Percentiles rank a stretch among this genome's conserved stretches.
Evolutionary conservation across 192 early-diverging fungal species (phyloP).

Genomic region (Anaeromyces robustus): DNA sequence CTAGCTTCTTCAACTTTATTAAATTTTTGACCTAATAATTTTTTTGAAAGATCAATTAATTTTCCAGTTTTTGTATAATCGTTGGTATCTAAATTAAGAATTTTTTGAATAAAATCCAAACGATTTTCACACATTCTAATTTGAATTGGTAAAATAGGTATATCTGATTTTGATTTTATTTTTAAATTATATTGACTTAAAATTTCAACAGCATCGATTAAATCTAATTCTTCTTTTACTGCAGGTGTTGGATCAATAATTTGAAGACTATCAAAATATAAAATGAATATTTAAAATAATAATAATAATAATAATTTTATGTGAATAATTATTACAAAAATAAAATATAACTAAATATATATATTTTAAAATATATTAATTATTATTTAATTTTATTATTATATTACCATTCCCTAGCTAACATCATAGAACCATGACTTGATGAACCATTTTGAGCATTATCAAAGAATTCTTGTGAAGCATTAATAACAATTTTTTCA

Average conservation of each 20-base stretch:
- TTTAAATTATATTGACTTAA: slow-evolving; percentile 31
- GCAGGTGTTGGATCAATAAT: slow-evolving; percentile 36
- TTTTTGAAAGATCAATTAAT: background rate
- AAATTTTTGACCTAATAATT: background rate
- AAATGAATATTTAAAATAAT: slow-evolving; percentile 9
- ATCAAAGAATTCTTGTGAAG: slow-evolving; percentile 54
- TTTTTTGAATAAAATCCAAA: background rate
- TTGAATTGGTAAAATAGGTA: background rate
- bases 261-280: slow-evolving; percentile 11
- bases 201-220: slow-evolving; percentile 56
- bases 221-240: slow-evolving; percentile 35
- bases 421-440: slow-evolving; percentile 46
- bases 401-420: slow-evolving; percentile 53
- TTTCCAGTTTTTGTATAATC: background rate
- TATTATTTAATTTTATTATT: too few species aligned
- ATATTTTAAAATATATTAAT: too few species aligned
- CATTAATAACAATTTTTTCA: slow-evolving; percentile 49
- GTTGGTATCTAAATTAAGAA: too few species aligned
- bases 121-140: background rate
- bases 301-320: background rate
- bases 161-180: slow-evolving; percentile 15
- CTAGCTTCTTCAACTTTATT: background rate
- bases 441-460: slow-evolving; percentile 53
- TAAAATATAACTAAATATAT: background rate
- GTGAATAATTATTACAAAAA: background rate